Evolutionary conservation across 169 alveolate genomes (phyloP).

Genomic region (Plasmodium malariae): DNA sequence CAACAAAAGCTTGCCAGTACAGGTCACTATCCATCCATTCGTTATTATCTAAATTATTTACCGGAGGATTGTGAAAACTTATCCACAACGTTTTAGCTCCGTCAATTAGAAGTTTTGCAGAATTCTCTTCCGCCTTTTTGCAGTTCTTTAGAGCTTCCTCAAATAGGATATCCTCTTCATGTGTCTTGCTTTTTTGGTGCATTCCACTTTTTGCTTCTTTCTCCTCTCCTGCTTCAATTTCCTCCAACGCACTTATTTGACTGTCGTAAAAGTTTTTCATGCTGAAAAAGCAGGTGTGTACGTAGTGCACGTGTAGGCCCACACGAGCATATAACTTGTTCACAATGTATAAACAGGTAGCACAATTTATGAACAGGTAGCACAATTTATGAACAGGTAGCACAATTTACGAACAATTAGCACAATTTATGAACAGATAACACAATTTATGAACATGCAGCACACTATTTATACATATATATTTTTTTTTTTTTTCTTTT

Average conservation of each 20-base stretch:
- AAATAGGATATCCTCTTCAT: slow-evolving; percentile 45
- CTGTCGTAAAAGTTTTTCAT: slow-evolving; percentile 78
- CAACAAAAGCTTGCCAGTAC: slow-evolving; percentile 93
- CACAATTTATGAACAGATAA: too few species aligned
- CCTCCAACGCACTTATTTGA: slow-evolving; percentile 72
- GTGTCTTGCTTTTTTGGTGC: slow-evolving; percentile 19
- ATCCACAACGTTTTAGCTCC: slow-evolving; percentile 91
- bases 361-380: too few species aligned
- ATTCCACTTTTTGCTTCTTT: not conserved
- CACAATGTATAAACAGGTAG: too few species aligned
- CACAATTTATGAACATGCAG: too few species aligned
- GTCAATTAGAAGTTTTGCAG: slow-evolving; percentile 84
- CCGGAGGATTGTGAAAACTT: slow-evolving; percentile 89
- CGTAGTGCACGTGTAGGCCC: not conserved
- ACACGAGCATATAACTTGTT: too few species aligned
- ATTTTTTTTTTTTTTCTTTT: slow-evolving; percentile 1
- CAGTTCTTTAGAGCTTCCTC: slow-evolving; percentile 81
- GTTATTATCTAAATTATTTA: slow-evolving; percentile 83
- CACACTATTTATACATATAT: too few species aligned
- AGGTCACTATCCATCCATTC: slow-evolving; percentile 92
- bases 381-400: too few species aligned
- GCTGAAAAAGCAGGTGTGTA: slow-evolving; percentile 51
- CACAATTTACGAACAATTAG: too few species aligned
- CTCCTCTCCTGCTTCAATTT: slow-evolving; percentile 28
- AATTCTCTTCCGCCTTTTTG: slow-evolving; percentile 79